Evolutionary conservation across 352 stramenopile species (phyloP), one percentile per base, ranked within the genome.

Genomic region (Globisporangium irregulare): DNA sequence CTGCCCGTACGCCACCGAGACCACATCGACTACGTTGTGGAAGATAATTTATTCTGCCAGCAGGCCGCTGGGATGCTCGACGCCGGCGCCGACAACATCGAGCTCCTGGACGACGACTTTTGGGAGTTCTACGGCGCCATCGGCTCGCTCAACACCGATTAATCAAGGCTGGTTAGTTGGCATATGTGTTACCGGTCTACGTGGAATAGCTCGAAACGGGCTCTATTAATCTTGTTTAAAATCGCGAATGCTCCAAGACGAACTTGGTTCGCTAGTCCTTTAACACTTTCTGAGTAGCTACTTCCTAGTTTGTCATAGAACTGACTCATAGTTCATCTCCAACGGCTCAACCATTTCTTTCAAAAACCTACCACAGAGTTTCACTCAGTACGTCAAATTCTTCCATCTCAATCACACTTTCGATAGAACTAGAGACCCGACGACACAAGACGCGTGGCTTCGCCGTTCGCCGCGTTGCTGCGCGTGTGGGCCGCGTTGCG

Each of bases 1-100:
- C 61, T 93, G 48, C 72, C 86, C 14, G 86, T 93, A 27, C 86
- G 86, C 27, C 86, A 93, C 68, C 78, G 83, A 7, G 84, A 93
- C 69, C 86, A 93, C 73, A 90, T 93, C 55, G 86, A 93, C 63
- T 93, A 93, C 59, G 86, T 93, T 38, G 86, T 93, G 38, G 86
- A 93, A 48, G 84, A 93, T 72, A 90, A 85, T 56, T 68, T 93
- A 24, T 89, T 91, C 55, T 93, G 86, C 56, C 86, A 90, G 58
- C 76, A 90, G 41, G 78, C 75, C 14, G 41, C 41, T 18, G 84
- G 76, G 15, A 78, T 82, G 68, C 72, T 89, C 29, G 79, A 87
- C 14, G 81, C 85, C 10, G 76, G 73, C 12, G 73, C 77, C 53
- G 84, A 92, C 58, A 74, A 77, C 27, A 76, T 90, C 10, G 82